Evolutionary conservation across 2,329 filamentous ascomycete genomes (phyloP), one percentile per base, ranked within the genome.

Genomic region (Blastomyces gilchristii): DNA sequence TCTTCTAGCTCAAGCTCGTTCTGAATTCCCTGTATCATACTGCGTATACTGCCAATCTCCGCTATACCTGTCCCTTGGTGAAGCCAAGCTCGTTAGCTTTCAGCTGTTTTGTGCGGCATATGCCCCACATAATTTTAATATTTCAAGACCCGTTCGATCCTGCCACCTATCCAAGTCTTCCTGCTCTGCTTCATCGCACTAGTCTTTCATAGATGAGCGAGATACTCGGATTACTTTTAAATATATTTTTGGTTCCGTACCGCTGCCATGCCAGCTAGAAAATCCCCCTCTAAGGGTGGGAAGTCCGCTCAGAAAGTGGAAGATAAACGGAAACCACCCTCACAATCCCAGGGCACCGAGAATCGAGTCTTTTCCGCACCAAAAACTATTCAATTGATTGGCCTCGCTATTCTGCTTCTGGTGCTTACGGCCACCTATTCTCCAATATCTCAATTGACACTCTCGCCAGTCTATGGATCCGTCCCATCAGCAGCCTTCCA

Each of bases 381-480:
- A 65, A 72, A 74, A 62, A 63, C 62, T 64, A 69, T 63, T 63
- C 63, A 68, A 69, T 62, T 64, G 71, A 57, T 70, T 62, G 49
- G 67, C 65, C 58, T 72, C 69, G 69, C 66, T n/a, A 66, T 73
- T 39, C 69, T 72, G 37, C 65, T 78, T 61, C 68, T 78, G 45
- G 64, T 74, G 28, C 71, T 79, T 28, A 71, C 74, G 22, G 76
- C 76, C 1, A 70, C 73, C 43, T 79, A 73, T 65, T 77, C 78
- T 5, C 73, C 73, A 41, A 68, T 78, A 31, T 79, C 77, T 43
- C 85, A 90, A 71, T 80, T 91, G 66, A 87, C 84, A 49, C 80
- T 97, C 43, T 89, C 91, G 25, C 94, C 94, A 1, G 88, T 95
- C 12, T 97, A 95, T 75, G 94, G 94, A 61, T 86, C 87, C 18